Percentiles rank a stretch among this genome's conserved stretches.
Evolutionary conservation across 2,329 filamentous ascomycete species (phyloP).

Genomic region (Periconia digitata): DNA sequence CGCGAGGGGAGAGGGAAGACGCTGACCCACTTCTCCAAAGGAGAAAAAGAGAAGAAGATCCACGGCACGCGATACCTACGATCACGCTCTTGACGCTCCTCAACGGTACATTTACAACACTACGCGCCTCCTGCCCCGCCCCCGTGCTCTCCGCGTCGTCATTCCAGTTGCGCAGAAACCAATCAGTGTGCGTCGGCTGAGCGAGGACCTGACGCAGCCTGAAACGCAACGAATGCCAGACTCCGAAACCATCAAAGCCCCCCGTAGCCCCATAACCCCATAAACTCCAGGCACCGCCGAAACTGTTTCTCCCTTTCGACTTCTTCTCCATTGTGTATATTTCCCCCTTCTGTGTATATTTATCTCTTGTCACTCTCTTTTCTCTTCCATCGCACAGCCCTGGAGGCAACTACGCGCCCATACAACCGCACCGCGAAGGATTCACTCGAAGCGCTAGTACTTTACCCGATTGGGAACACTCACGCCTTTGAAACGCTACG

Average conservation of each 20-base stretch:
- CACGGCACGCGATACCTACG: neutral
- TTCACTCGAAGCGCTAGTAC: neutral
- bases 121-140: neutral
- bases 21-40: neutral
- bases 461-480: neutral
- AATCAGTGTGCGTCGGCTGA: neutral
- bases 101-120: neutral
- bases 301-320: neutral
- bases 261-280: neutral
- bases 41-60: neutral
- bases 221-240: conserved; percentile 1
- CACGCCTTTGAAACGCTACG: neutral
- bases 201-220: neutral
- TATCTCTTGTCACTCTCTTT: neutral
- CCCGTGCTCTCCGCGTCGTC: neutral
- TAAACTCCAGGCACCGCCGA: neutral
- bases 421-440: neutral
- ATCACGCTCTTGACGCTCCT: neutral
- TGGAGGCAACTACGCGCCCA: neutral
- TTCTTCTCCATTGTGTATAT: neutral
- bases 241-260: conserved; percentile 1
- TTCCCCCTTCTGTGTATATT: neutral
- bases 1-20: neutral
- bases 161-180: neutral
- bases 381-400: neutral